phyloP scores from a whole-genome alignment of 306 rosid genomes.

The peach (Prunus persica) region DNA sequence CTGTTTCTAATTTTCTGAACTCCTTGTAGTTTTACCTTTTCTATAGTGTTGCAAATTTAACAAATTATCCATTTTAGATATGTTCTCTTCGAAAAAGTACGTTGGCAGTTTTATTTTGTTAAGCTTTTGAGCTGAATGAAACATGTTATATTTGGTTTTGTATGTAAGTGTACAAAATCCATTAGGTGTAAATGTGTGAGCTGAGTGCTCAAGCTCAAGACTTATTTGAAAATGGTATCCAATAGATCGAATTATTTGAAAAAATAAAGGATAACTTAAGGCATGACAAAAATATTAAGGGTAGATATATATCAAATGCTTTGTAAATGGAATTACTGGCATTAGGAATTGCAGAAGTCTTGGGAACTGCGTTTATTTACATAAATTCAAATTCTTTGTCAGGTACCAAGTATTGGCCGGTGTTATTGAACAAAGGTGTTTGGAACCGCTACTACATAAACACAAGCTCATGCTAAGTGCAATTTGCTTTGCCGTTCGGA shows the following conservation, averaged over 20 bases:
- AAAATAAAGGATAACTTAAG: background rate
- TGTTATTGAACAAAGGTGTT: slow-evolving; percentile 68
- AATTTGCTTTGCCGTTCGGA: slow-evolving; percentile 70
- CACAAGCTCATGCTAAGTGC: slow-evolving; percentile 80
- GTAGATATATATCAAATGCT: background rate
- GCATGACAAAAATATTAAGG: too few relatives aligned
- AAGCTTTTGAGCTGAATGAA: background rate
- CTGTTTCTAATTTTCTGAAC: background rate
- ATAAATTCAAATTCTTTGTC: slow-evolving; percentile 17
- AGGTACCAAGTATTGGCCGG: slow-evolving; percentile 87
- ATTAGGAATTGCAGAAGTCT: slow-evolving; percentile 9
- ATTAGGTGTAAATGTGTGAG: background rate
- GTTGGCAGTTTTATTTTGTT: background rate
- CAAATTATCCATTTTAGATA: background rate
- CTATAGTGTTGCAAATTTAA: background rate
- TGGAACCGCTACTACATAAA: slow-evolving; percentile 77
- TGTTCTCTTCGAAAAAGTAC: too few relatives aligned
- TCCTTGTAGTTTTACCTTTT: background rate
- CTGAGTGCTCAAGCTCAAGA: too few relatives aligned
- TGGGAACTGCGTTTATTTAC: background rate
- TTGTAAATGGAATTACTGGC: too few relatives aligned
- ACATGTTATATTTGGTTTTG: background rate
- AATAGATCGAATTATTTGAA: background rate
- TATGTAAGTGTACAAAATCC: background rate
- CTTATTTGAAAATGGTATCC: background rate